These are phyloP conservation scores for Amaranthus palmeri DNA, from an alignment of 148 eudicot species.

Conservation along the genomic window DNA sequence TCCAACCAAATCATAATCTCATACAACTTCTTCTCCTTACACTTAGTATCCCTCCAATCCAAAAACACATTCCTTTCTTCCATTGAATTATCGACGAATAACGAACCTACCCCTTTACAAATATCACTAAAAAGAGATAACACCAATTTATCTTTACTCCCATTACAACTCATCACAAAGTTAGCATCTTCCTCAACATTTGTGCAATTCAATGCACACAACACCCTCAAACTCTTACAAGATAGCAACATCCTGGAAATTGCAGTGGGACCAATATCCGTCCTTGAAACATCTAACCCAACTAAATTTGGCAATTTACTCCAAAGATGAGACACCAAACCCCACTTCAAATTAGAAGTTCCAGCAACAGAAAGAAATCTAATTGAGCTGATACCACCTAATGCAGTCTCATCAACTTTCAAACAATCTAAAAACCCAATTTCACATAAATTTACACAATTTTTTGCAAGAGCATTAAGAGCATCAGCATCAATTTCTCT, in stretches of 20 bases:
- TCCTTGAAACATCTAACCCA: conserved; percentile 90
- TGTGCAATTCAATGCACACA: conserved; percentile 78
- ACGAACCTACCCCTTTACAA: conserved; percentile 50
- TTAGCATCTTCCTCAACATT: conserved; percentile 59
- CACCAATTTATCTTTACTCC: conserved; percentile 57
- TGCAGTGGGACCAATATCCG: conserved; percentile 51
- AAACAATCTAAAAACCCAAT: conserved; percentile 81
- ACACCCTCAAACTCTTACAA: conserved; percentile 55
- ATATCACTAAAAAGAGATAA: conserved; percentile 54
- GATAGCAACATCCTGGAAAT: conserved; percentile 50
- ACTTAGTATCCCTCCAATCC: conserved; percentile 58
- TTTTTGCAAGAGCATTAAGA: conserved; percentile 55
- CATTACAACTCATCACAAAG: conserved; percentile 34
- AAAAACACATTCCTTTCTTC: conserved; percentile 49
- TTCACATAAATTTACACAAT: conserved; percentile 59
- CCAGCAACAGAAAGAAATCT: conserved; percentile 81
- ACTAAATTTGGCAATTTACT: conserved; percentile 53
- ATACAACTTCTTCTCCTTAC: conserved; percentile 46
- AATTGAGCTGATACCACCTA: conserved; percentile 57
- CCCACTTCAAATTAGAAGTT: conserved; percentile 70
- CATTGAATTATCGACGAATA: conserved; percentile 56
- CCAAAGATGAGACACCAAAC: conserved; percentile 61
- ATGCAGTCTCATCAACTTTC: conserved; percentile 67
- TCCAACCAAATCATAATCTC: conserved; percentile 85
- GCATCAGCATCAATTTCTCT: conserved; percentile 67